phyloP scores from a whole-genome alignment of 148 eudicot species.

The Rhododendron henanense region DNA sequence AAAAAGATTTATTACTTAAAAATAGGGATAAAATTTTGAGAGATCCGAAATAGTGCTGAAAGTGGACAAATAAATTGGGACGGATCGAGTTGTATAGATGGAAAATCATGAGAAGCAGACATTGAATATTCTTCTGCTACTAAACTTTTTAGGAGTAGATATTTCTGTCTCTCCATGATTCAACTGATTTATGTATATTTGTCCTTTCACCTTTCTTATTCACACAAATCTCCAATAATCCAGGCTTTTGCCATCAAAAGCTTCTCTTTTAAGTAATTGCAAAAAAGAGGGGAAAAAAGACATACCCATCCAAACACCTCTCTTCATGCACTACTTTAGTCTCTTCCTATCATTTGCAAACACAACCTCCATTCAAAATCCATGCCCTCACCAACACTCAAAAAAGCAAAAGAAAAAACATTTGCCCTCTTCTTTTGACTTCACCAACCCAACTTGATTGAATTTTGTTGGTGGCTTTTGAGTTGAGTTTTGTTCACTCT shows the following conservation, averaged over 20 bases:
- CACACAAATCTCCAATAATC: background rate
- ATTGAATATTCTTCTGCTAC: background rate
- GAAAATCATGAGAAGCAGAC: background rate
- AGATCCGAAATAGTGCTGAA: no score
- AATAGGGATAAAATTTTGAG: background rate
- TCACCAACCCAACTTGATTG: conserved; percentile 7
- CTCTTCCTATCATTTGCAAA: conserved; percentile 1
- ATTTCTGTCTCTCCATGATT: background rate
- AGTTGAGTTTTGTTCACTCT: no score
- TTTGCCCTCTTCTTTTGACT: conserved; percentile 4
- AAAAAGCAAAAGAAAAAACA: background rate
- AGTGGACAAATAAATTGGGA: background rate
- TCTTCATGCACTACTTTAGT: background rate
- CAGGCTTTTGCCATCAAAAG: background rate
- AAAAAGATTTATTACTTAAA: background rate
- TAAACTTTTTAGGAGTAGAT: background rate
- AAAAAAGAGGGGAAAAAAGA: background rate
- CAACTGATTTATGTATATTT: background rate
- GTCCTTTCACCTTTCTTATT: background rate
- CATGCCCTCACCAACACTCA: background rate
- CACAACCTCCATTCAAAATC: background rate
- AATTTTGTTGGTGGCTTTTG: background rate
- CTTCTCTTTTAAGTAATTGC: background rate
- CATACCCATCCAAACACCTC: background rate
- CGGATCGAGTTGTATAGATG: background rate